Base-by-base conservation (phyloP, 2,329 filamentous ascomycete genomes). In the Dactylellina sp. region DNA sequence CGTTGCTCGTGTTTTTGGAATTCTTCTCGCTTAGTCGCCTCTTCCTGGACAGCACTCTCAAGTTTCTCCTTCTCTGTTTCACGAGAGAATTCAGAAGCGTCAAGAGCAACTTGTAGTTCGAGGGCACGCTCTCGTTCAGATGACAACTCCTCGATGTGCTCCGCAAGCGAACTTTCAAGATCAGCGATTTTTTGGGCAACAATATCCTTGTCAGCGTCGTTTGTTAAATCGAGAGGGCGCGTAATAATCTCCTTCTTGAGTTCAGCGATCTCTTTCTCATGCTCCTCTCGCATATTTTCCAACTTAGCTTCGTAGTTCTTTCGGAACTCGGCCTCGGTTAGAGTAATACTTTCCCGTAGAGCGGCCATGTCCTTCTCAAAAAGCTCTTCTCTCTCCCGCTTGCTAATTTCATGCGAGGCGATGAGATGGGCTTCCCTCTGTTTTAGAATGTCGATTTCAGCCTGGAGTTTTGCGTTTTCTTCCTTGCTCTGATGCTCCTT, bases 1-100 rank as follows among this genome's bases (percentile, higher is more conserved):
- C 70, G 53, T 40, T 74, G 70, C 50, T 74, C 70, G 50, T 74
- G 70, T 44, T 74, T 74, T 22, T 74, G 70, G 32, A 74, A 74
- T 11, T 74, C 70, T 35, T 74, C 70, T 11, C 70, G 70, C 50
- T 74, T 74, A 2, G 49, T 44, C 12, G 55, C 46, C 35, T 74
- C 70, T 62, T 74, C 70, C 12, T 65, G 53, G 32, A 74, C 56
- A n/a, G 55, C 61, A 6, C 50, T 28, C 24, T 74, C 70, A 3
- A 74, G 61, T 37, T 74, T 74, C 49, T 74, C 70, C 35, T 66
- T 74, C 7, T 74, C 70, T 5, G 70, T 74, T 40, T 66, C 53
- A 7, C 70, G 70, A 25, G 61, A 65, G 40, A 74, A 74, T 22
- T 74, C 70, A 20, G 70, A 74, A n/a, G 70, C 70, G 20, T 74